Percentiles rank a stretch among this genome's conserved stretches.
Conservation (phyloP, 2,329 filamentous ascomycete genomes). For the Sporothrix brunneoviolacea region DNA sequence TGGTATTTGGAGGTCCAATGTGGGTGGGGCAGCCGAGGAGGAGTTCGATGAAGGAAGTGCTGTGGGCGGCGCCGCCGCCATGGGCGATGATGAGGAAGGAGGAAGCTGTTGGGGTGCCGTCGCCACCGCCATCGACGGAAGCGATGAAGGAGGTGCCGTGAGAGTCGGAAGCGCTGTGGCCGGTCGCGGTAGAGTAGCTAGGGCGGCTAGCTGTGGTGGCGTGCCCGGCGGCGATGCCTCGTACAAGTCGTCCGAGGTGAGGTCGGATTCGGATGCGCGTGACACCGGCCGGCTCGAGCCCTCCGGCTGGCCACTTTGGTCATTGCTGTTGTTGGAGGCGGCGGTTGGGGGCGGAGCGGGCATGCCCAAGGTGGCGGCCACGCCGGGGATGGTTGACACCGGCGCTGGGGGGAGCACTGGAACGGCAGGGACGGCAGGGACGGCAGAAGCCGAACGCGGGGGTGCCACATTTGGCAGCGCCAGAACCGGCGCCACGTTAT, state of each 20-base stretch:
- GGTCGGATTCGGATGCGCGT: background rate
- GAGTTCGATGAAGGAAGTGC: background rate
- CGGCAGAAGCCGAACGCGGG: conserved; percentile 10
- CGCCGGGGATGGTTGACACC: conserved; percentile 1
- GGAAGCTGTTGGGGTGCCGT: too few species aligned
- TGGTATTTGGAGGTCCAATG: conserved; percentile 27
- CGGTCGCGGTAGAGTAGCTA: background rate
- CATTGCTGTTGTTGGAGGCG: background rate
- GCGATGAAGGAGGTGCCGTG: too few species aligned
- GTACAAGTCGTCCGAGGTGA: conserved; percentile 12
- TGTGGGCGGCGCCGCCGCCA: too few species aligned
- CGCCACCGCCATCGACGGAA: too few species aligned
- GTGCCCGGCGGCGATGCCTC: conserved; percentile 12
- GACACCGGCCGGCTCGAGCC: conserved; percentile 12
- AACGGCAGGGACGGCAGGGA: conserved; percentile 1
- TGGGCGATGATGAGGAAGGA: too few species aligned
- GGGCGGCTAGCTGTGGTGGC: conserved; percentile 1
- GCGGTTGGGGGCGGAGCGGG: background rate
- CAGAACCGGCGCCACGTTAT: conserved; percentile 25
- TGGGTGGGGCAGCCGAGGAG: conserved; percentile 14
- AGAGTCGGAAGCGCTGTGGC: background rate
- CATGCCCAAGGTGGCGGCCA: conserved; percentile 9
- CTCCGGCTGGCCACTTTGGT: background rate
- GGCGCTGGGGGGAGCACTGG: background rate
- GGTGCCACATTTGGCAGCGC: conserved; percentile 5